These are phyloP conservation scores for Exophiala calicioides DNA, from an alignment of 2,329 filamentous ascomycete species.

Conservation along the genomic window DNA sequence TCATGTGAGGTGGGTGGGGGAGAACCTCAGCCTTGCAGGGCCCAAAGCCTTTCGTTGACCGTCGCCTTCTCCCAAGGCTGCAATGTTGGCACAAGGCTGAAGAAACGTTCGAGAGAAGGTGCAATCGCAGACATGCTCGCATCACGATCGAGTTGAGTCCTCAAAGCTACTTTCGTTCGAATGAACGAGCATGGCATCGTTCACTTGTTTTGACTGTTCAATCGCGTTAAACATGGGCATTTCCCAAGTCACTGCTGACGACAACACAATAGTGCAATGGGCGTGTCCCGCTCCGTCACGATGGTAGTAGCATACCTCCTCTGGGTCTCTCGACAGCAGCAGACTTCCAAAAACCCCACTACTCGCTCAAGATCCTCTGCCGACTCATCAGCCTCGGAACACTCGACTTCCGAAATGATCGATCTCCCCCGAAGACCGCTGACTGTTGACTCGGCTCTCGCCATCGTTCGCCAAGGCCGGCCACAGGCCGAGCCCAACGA, in stretches of 20 bases:
- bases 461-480: slow-evolving; percentile 67
- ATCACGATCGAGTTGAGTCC: too few relatives aligned
- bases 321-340: slow-evolving; percentile 41
- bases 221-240: too few relatives aligned
- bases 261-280: slow-evolving; percentile 74
- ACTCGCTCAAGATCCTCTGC: slow-evolving; percentile 34
- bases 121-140: too few relatives aligned
- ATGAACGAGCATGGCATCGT: too few relatives aligned
- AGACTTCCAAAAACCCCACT: slow-evolving; percentile 1
- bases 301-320: slow-evolving; percentile 84
- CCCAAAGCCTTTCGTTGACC: too few relatives aligned
- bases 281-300: slow-evolving; percentile 88
- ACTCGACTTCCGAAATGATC: slow-evolving; percentile 44
- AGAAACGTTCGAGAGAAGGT: too few relatives aligned
- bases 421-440: slow-evolving; percentile 54
- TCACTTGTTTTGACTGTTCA: too few relatives aligned
- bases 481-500: slow-evolving; percentile 84
- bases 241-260: slow-evolving; percentile 20
- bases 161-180: too few relatives aligned
- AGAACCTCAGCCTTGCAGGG: too few relatives aligned
- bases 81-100: too few relatives aligned
- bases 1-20: too few relatives aligned
- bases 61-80: too few relatives aligned
- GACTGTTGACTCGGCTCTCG: slow-evolving; percentile 56
- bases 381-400: slow-evolving; percentile 23